These are phyloP conservation scores for Neurospora sp. DNA, from an alignment of 2,329 filamentous ascomycete species.

Conservation along the genomic window DNA sequence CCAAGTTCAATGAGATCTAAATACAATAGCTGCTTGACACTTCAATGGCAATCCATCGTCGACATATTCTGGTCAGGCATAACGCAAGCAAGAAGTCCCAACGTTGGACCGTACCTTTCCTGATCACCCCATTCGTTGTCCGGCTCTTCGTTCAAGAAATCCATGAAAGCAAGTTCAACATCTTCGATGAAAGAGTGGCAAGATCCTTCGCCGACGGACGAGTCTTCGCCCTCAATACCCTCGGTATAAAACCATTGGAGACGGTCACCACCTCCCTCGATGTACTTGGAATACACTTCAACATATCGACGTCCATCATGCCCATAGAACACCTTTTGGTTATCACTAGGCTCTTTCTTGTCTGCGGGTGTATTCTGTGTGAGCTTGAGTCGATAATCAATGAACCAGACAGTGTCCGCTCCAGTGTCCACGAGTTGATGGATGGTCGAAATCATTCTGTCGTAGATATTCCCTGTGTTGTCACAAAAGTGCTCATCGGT, in stretches of 20 bases:
- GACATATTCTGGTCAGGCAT: too few relatives aligned
- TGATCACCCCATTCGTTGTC: neutral
- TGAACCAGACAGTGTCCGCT: neutral
- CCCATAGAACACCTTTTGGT: neutral
- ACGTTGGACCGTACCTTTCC: neutral
- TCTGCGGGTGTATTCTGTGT: neutral
- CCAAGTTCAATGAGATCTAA: neutral
- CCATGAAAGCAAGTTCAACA: neutral
- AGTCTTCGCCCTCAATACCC: neutral
- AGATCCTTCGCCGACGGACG: neutral
- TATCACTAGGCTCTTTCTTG: neutral
- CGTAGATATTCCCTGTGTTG: too few relatives aligned
- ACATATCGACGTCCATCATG: neutral
- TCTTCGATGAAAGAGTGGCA: neutral
- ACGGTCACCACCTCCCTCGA: neutral
- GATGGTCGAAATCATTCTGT: neutral
- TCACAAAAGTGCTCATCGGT: too few relatives aligned
- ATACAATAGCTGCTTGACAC: neutral
- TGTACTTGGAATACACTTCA: neutral
- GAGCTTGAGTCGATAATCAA: neutral
- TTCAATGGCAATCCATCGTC: neutral
- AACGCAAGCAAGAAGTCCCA: neutral
- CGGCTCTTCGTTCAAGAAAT: neutral
- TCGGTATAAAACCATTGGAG: neutral
- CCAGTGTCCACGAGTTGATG: too few relatives aligned